These are phyloP conservation scores for Lipomyces kockii DNA, from an alignment of 805 yeast genomes.

Conservation along the genomic window DNA sequence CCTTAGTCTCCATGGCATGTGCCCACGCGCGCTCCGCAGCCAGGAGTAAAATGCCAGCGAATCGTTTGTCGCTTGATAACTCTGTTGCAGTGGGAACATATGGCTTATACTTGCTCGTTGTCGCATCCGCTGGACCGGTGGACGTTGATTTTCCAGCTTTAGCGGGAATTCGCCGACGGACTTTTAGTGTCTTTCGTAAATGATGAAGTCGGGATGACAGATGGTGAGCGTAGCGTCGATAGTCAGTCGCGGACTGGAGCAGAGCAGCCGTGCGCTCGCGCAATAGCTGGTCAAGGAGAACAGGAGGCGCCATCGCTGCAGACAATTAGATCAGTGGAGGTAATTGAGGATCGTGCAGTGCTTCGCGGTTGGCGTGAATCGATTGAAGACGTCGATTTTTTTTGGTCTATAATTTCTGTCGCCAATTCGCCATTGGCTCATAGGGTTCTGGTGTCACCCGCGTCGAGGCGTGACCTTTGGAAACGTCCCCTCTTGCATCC, in stretches of 20 bases:
- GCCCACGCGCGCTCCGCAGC: slow-evolving; percentile 80
- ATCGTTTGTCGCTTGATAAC: slow-evolving; percentile 56
- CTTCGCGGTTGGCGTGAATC: background rate
- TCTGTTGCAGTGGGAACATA: slow-evolving; percentile 54
- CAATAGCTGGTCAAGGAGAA: slow-evolving; percentile 35
- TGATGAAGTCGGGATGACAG: slow-evolving; percentile 63
- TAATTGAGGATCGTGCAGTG: background rate
- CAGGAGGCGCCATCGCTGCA: slow-evolving; percentile 25
- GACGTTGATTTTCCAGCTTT: slow-evolving; percentile 52
- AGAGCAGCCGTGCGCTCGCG: slow-evolving; percentile 62
- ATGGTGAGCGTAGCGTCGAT: slow-evolving; percentile 65
- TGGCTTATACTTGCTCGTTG: slow-evolving; percentile 45
- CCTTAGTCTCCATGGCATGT: slow-evolving; percentile 66
- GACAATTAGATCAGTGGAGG: background rate
- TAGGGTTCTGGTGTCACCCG: background rate
- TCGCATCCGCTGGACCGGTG: slow-evolving; percentile 5
- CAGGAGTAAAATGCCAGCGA: slow-evolving; percentile 63
- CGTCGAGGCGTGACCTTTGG: background rate
- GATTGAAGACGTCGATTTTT: too few relatives aligned
- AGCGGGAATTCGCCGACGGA: slow-evolving; percentile 68
- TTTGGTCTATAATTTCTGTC: too few relatives aligned
- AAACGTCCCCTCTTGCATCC: too few relatives aligned
- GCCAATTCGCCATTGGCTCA: too few relatives aligned
- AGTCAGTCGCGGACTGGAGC: slow-evolving; percentile 71
- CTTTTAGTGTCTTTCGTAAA: slow-evolving; percentile 64